These are phyloP conservation scores for Rubroshorea leprosula DNA, from an alignment of 345 rosid genomes.

Conservation along the genomic window DNA sequence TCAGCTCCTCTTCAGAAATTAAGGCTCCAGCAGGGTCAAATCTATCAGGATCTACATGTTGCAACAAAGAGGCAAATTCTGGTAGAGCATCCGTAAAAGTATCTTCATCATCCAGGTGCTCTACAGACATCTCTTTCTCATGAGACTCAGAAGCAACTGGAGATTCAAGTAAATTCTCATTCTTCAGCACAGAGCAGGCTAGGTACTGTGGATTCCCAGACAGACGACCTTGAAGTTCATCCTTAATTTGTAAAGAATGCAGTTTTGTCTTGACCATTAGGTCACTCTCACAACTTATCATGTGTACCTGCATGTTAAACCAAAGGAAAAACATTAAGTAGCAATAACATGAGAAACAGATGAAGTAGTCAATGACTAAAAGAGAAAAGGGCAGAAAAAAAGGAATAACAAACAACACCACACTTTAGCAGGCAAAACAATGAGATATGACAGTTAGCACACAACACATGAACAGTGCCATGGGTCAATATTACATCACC, in stretches of 20 bases:
- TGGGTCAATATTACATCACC: not conserved
- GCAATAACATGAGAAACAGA: conserved; percentile 7
- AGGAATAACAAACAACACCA: not conserved
- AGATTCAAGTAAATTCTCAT: conserved; percentile 39
- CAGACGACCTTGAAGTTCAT: conserved; percentile 69
- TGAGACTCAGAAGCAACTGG: conserved; percentile 25
- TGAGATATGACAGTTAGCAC: not conserved
- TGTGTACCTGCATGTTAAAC: conserved; percentile 62
- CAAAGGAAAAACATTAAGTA: conserved; percentile 2
- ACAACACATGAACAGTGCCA: not conserved
- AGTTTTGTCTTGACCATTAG: conserved; percentile 74
- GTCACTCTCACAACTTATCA: conserved; percentile 65
- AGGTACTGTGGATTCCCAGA: conserved; percentile 55
- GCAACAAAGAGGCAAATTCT: conserved; percentile 67
- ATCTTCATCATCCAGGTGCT: conserved; percentile 72
- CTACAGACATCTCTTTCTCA: conserved; percentile 34
- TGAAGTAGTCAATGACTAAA: not conserved
- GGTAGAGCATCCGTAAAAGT: conserved; percentile 84
- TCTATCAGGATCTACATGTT: conserved; percentile 40
- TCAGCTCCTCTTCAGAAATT: conserved; percentile 37
- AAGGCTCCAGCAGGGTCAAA: conserved; percentile 47
- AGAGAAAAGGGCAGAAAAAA: too few relatives aligned
- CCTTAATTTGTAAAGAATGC: conserved; percentile 86
- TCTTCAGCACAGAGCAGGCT: conserved; percentile 73
- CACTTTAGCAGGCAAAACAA: not conserved